Conservation (phyloP, 345 rosid genomes). For the Citrus hindsii region DNA sequence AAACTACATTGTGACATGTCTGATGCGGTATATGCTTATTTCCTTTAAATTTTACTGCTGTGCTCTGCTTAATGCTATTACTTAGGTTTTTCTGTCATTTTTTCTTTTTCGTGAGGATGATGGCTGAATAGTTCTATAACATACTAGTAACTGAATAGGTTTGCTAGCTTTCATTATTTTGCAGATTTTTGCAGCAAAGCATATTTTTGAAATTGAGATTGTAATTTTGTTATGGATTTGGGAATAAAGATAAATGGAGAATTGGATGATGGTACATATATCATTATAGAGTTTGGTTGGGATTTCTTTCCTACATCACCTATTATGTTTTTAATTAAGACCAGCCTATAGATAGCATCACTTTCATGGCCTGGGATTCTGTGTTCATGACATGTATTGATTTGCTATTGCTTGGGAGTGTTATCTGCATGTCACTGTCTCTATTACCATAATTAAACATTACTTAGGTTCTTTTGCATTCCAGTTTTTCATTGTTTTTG, state of each 20-base stretch:
- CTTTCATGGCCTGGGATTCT: neutral
- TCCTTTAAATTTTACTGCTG: neutral
- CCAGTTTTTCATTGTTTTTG: neutral
- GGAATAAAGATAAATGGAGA: neutral
- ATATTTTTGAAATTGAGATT: neutral
- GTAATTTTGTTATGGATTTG: neutral
- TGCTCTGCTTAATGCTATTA: neutral
- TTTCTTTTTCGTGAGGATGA: too few species aligned
- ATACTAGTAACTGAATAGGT: neutral
- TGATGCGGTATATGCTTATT: constrained; percentile 60
- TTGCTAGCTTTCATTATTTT: neutral
- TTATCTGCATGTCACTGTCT: neutral
- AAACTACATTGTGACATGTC: constrained; percentile 90
- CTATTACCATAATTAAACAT: neutral
- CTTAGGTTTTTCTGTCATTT: neutral
- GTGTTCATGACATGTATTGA: neutral
- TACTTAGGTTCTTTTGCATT: neutral
- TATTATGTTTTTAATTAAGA: too few species aligned
- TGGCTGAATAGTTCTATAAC: neutral
- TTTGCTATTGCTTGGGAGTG: neutral
- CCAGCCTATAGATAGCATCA: neutral
- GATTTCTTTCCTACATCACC: neutral
- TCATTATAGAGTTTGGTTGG: neutral
- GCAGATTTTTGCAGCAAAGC: neutral
- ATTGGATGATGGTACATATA: neutral